These are phyloP conservation scores for Vachellia collinsii DNA, from an alignment of 306 rosid genomes.

Conservation along the genomic window DNA sequence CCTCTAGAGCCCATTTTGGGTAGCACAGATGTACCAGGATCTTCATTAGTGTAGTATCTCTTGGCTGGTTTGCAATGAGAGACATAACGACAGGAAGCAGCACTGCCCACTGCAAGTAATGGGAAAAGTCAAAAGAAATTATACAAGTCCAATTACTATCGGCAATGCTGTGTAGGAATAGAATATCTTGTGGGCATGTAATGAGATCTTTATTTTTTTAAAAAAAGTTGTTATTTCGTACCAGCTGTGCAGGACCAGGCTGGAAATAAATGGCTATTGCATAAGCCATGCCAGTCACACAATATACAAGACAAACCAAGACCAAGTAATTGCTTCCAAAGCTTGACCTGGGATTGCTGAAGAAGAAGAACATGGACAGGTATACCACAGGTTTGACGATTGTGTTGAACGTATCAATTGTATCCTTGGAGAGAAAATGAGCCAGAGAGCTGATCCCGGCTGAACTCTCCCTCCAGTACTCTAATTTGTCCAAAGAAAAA, in stretches of 20 bases:
- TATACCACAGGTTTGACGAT: conserved; percentile 78
- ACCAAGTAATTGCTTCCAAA: conserved; percentile 64
- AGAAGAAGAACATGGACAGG: conserved; percentile 93
- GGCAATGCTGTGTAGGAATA: not conserved
- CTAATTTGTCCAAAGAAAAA: conserved; percentile 78
- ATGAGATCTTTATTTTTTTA: not conserved
- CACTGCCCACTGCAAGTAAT: conserved; percentile 72
- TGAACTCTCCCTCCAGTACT: conserved; percentile 89
- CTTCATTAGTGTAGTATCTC: conserved; percentile 52
- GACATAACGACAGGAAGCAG: conserved; percentile 90
- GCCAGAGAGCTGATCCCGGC: conserved; percentile 87
- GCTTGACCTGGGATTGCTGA: conserved; percentile 94
- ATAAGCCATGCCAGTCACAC: conserved; percentile 89
- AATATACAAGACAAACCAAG: conserved; percentile 75
- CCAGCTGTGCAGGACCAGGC: conserved; percentile 97
- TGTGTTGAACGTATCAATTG: conserved; percentile 78
- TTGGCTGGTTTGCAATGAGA: conserved; percentile 64
- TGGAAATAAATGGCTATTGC: conserved; percentile 67
- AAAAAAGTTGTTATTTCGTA: conserved; percentile 24
- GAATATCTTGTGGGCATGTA: not conserved
- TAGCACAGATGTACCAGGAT: conserved; percentile 59
- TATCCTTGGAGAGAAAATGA: conserved; percentile 82
- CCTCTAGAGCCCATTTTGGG: conserved; percentile 95
- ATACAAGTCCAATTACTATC: conserved; percentile 12
- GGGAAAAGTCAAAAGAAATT: not conserved